Percentiles rank a stretch among this genome's conserved stretches.
phyloP scores from a whole-genome alignment of 2,329 filamentous ascomycete genomes.

The Aspergillus spinulosporus region DNA sequence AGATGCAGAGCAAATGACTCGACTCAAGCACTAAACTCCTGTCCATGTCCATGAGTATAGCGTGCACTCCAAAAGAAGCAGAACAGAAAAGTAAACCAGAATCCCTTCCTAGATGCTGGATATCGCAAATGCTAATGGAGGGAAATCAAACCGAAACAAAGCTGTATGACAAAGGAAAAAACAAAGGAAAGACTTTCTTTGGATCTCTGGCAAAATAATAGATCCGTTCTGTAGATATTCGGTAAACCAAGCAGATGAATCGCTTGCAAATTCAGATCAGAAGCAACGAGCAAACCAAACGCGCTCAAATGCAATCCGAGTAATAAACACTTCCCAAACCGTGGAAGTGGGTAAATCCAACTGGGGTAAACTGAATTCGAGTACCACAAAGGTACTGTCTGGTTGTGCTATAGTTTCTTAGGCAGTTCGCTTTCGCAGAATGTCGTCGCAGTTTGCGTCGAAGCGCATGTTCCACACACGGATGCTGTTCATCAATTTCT shows the following conservation, averaged over 20 bases:
- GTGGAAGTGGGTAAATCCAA: not conserved
- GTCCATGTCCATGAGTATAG: conserved; percentile 20
- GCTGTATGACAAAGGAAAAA: conserved; percentile 12
- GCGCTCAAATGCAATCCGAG: conserved; percentile 39
- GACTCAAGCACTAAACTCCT: no score
- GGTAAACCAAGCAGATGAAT: conserved; percentile 18
- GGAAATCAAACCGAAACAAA: conserved; percentile 5
- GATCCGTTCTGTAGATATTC: not conserved
- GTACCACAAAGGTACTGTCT: conserved; percentile 4
- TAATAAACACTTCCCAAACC: conserved; percentile 5
- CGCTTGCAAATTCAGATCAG: conserved; percentile 17
- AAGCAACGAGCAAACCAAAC: conserved; percentile 34
- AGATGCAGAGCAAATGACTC: conserved; percentile 30
- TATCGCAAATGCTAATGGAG: conserved; percentile 9
- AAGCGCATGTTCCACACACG: conserved; percentile 90
- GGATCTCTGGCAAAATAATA: conserved; percentile 3
- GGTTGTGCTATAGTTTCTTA: conserved; percentile 24
- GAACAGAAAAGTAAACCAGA: conserved; percentile 19
- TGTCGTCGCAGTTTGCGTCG: conserved; percentile 92
- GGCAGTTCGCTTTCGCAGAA: conserved; percentile 60
- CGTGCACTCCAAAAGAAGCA: conserved; percentile 18
- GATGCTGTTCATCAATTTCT: conserved; percentile 88
- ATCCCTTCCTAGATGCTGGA: conserved; percentile 25
- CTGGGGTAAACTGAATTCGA: not conserved
- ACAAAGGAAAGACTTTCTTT: conserved; percentile 21